Percentiles rank a stretch among this genome's conserved stretches.
Evolutionary conservation across 495 filamentous ascomycete species (phyloP).

Genomic region (Annulohypoxylon moriforme): DNA sequence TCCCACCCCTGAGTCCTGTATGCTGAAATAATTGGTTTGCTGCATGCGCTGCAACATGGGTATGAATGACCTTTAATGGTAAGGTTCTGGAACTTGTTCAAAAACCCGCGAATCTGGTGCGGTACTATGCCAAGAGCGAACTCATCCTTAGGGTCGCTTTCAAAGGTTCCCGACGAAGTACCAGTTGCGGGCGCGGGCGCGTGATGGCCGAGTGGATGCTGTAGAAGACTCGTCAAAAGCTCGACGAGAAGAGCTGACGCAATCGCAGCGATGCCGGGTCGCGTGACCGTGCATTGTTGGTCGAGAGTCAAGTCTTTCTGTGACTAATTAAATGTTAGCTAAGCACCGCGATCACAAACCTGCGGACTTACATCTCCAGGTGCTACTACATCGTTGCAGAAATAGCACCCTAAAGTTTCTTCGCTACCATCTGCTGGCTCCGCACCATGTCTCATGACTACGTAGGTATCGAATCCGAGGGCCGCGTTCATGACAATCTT

Average conservation of each 20-base stretch:
- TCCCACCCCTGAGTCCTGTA: constrained; percentile 83
- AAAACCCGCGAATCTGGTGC: constrained; percentile 92
- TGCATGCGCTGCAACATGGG: constrained; percentile 92
- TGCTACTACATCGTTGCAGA: constrained; percentile 97
- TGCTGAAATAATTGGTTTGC: constrained; percentile 74
- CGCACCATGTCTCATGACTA: constrained; percentile 94
- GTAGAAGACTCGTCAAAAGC: constrained; percentile 84
- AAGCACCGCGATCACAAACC: background rate
- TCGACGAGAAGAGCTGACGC: constrained; percentile 94
- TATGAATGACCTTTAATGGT: constrained; percentile 84
- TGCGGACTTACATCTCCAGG: constrained; percentile 84
- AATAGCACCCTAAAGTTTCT: constrained; percentile 90
- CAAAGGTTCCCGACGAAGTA: constrained; percentile 53
- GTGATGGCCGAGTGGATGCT: constrained; percentile 76
- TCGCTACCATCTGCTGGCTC: constrained; percentile 59
- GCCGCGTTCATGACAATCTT: constrained; percentile 98
- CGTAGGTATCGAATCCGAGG: constrained; percentile 94
- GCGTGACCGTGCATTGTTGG: constrained; percentile 97
- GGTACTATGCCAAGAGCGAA: constrained; percentile 90
- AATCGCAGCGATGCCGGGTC: constrained; percentile 90
- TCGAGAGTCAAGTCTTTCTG: constrained; percentile 93
- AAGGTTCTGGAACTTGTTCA: constrained; percentile 87
- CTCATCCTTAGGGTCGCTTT: constrained; percentile 64
- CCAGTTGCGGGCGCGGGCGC: constrained; percentile 63
- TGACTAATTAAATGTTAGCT: constrained; percentile 72